These are phyloP conservation scores for Talaromyces albobiverticillius DNA, from an alignment of 2,329 filamentous ascomycete genomes.

Conservation along the genomic window DNA sequence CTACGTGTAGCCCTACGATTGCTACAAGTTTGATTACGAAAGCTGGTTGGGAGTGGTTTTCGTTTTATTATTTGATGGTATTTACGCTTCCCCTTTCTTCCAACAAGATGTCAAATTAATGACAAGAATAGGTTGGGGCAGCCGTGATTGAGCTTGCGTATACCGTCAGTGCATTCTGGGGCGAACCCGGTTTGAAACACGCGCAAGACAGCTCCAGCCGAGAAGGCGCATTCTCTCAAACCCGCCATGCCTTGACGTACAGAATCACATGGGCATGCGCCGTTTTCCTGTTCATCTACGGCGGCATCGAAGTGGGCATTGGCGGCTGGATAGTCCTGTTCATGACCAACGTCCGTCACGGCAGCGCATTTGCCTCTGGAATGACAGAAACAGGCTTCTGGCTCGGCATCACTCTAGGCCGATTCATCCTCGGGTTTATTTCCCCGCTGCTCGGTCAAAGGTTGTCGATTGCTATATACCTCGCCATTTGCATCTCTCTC, in stretches of 20 bases:
- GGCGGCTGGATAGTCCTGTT: slow-evolving; percentile 76
- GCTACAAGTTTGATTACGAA: slow-evolving; percentile 70
- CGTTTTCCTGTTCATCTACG: slow-evolving; percentile 68
- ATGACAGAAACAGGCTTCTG: slow-evolving; percentile 72
- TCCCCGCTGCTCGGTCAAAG: slow-evolving; percentile 68
- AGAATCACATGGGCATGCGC: slow-evolving; percentile 69
- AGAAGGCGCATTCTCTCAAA: slow-evolving; percentile 18
- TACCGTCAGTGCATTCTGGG: slow-evolving; percentile 19
- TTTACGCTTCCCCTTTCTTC: slow-evolving; percentile 2
- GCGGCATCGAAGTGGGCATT: slow-evolving; percentile 60
- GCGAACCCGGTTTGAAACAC: slow-evolving; percentile 17
- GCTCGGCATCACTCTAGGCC: slow-evolving; percentile 70
- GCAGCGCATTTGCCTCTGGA: slow-evolving; percentile 62
- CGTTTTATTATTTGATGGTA: slow-evolving; percentile 73
- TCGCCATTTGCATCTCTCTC: slow-evolving; percentile 58
- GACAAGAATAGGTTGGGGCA: slow-evolving; percentile 16
- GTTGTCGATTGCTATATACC: slow-evolving; percentile 53
- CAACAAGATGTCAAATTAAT: background rate
- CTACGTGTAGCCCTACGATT: slow-evolving; percentile 66
- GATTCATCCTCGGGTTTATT: slow-evolving; percentile 64
- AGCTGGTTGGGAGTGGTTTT: slow-evolving; percentile 61
- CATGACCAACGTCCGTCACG: slow-evolving; percentile 68
- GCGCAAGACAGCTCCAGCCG: slow-evolving; percentile 22
- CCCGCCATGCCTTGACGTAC: slow-evolving; percentile 43
- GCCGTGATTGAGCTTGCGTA: slow-evolving; percentile 18